Percentiles rank a stretch among this genome's conserved stretches.
Evolutionary conservation across 1,139 yeast species (phyloP).

Genomic region (Scheffersomyces parashehatae): DNA sequence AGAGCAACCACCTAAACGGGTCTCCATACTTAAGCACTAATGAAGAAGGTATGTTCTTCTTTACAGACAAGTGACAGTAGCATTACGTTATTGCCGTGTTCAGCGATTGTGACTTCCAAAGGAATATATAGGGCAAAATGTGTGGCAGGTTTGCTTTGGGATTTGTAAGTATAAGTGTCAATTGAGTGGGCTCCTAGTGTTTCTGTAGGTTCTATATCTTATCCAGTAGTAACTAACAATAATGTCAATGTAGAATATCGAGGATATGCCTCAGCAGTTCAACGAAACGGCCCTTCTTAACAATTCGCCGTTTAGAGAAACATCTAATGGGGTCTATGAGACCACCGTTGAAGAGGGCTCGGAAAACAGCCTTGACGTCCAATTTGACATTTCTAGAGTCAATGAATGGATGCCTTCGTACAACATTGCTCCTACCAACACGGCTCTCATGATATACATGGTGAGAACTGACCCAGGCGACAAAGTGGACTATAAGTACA

Average conservation of each 20-base stretch:
- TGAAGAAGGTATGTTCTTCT: no score
- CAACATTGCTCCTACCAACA: constrained; percentile 45
- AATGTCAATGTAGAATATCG: constrained; percentile 22
- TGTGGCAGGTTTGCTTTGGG: constrained; percentile 50
- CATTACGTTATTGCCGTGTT: no score
- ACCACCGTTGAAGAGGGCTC: constrained; percentile 5
- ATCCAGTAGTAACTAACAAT: constrained; percentile 4
- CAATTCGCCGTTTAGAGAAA: constrained; percentile 2
- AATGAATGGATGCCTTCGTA: constrained; percentile 26
- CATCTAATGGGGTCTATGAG: constrained; percentile 7
- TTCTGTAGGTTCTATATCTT: neutral
- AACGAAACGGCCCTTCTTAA: constrained; percentile 20
- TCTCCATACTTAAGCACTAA: no score
- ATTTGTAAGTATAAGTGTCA: constrained; percentile 30
- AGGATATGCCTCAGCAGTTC: constrained; percentile 33
- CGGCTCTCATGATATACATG: constrained; percentile 34
- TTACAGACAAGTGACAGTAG: no score
- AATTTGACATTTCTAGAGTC: constrained; percentile 9
- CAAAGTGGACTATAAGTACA: constrained; percentile 15
- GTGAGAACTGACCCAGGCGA: constrained; percentile 5
- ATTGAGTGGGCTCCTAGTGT: no score
- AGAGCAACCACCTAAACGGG: neutral
- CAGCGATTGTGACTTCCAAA: no score
- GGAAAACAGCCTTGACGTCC: constrained; percentile 7
- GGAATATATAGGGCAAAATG: constrained; percentile 19